Base-by-base conservation (phyloP, 768 basidiomycete species). In the Pulveroboletus sp. region DNA sequence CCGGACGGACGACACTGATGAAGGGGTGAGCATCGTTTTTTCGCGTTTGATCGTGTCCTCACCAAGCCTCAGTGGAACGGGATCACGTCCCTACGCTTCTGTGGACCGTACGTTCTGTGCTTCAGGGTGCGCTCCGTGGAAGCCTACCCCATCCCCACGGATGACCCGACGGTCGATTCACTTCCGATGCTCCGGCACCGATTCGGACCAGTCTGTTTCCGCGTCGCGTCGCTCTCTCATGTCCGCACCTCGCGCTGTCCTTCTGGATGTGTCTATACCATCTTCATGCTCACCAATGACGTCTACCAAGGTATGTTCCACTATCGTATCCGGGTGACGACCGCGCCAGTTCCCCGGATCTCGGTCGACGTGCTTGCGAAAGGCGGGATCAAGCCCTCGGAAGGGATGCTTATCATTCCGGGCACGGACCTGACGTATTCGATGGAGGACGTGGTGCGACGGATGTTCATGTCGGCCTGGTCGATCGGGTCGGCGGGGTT, bases 41-140 rank as follows among this genome's bases (percentile, higher is more conserved):
- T 41, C 11, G 16, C 48, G 10, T n/a, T n/a, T n/a, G 22, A 45
- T 32, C 23, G 0, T 43, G 23, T 43, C 36, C 38, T 50, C 7
- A 50, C 20, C 23, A 14, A 32, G 35, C 22, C 3, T 16, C 30
- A 74, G 73, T 74, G 70, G 69, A 73, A 70, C 31, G 69, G 68
- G 1, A 67, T 82, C 9, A 62, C 78, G 1, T 71, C 68, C 9
- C 51, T 78, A 16, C 71, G 67, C 16, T 70, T 82, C 34, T 68
- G 78, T 32, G 79, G 76, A 3, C 65, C 71, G 0, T 76, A 78
- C 45, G 56, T 83, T n/a, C 63, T 84, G 22, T 70, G 77, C 20
- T 73, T 83, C 58, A 79, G 75, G 49, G 65, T 73, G 1, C 76
- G 75, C 6, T 74, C 80, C 1, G 55, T 85, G 20, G 79, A 82